Evolutionary conservation across 371 early-diverging fungal species (phyloP).

Genomic region (Rozella allomycis): DNA sequence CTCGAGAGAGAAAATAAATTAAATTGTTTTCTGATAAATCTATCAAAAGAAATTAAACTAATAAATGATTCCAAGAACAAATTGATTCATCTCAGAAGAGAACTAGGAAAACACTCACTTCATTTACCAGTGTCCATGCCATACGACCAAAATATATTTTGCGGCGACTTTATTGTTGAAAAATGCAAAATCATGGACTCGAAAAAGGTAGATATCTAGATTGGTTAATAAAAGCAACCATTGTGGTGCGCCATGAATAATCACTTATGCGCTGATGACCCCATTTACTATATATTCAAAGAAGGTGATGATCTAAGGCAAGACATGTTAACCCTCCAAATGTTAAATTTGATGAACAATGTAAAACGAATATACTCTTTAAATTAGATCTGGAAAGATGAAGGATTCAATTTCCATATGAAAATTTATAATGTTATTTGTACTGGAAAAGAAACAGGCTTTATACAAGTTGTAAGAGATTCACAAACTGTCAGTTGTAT

Average conservation of each 20-base stretch:
- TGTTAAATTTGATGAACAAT: conserved; percentile 8
- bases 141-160: conserved; percentile 1
- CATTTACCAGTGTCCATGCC: conserved; percentile 1
- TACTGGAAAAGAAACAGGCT: conserved; percentile 3
- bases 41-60: too few relatives aligned
- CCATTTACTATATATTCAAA: conserved; percentile 3
- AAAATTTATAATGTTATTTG: conserved; percentile 2
- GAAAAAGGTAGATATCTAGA: too few relatives aligned
- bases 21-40: too few relatives aligned
- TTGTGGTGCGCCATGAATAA: conserved; percentile 4
- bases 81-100: too few relatives aligned
- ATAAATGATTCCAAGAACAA: too few relatives aligned
- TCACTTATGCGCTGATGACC: conserved; percentile 1
- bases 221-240: too few relatives aligned
- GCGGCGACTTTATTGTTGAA: background rate
- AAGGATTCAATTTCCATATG: conserved; percentile 5
- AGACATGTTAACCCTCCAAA: conserved; percentile 5
- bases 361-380: too few relatives aligned
- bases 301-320: conserved; percentile 5
- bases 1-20: too few relatives aligned
- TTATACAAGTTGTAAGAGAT: conserved; percentile 4
- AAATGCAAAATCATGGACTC: conserved; percentile 6
- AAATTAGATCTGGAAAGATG: conserved; percentile 4
- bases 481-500: conserved; percentile 5
- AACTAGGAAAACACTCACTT: background rate